Percentiles rank a stretch among this genome's conserved stretches.
Evolutionary conservation across 1,284 basidiomycete species (phyloP).

Genomic region (Coniferiporia weirii): DNA sequence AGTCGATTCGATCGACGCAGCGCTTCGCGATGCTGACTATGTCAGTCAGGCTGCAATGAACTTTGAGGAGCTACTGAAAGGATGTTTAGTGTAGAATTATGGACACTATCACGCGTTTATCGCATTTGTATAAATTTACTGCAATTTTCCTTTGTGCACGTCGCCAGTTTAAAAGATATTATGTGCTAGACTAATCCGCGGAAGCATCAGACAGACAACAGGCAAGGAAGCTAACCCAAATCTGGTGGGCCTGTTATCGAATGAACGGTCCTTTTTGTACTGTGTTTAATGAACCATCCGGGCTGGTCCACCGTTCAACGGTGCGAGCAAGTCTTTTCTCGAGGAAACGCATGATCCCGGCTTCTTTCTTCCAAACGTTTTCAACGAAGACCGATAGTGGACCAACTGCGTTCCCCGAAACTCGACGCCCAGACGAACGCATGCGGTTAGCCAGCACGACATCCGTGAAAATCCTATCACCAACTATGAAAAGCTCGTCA

Average conservation of each 20-base stretch:
- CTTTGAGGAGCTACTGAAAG: constrained; percentile 14
- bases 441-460: constrained; percentile 81
- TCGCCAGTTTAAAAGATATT: background rate
- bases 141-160: background rate
- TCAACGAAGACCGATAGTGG: constrained; percentile 67
- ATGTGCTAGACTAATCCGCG: background rate
- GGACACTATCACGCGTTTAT: background rate
- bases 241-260: background rate
- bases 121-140: background rate
- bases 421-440: constrained; percentile 24
- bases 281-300: background rate
- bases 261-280: background rate
- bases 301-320: constrained; percentile 38
- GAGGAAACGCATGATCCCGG: constrained; percentile 50
- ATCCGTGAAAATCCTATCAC: constrained; percentile 91
- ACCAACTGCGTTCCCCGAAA: constrained; percentile 26
- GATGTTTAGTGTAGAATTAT: constrained; percentile 13
- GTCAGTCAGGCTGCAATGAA: constrained; percentile 5
- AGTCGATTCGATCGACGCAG: background rate
- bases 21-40: background rate
- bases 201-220: background rate
- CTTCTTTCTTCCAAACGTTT: constrained; percentile 61
- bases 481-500: constrained; percentile 73
- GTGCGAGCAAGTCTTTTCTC: constrained; percentile 47
- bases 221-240: background rate